Base-by-base conservation (phyloP, 2,329 filamentous ascomycete species). In the Fusarium incarnatum region DNA sequence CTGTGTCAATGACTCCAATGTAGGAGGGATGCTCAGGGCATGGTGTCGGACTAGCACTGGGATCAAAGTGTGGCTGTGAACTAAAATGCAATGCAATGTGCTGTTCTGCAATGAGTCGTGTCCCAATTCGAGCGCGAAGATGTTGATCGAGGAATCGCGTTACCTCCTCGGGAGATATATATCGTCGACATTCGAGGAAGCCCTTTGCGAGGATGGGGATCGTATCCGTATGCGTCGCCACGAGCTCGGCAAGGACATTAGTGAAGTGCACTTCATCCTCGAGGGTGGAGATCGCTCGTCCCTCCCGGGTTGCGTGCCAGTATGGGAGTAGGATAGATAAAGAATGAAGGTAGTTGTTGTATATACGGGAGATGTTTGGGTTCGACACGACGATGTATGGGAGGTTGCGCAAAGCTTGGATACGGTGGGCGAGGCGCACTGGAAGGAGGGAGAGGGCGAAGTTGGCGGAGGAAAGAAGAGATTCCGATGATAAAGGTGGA, bases 341-440 rank as follows among this genome's bases (percentile, higher is more conserved):
- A 4, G 94, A 97, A 81, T 98, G 94, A 46, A 97, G 86, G 80
- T 99, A 99, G 81, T 98, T 98, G 81, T 93, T 91, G 84, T 98
- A 97, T 71, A 99, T 99, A 75, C 92, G 91, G 27, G 91, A 92
- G 73, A 99, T 94, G 78, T 98, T 94, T 2, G 94, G 93, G 78
- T 99, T 98, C n/a, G 95, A 94, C 27, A 99, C 96, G 58, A 99
- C 95, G 70, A 99, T 98, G 81, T 95, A 99, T 0, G 96, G 96
- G 11, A 99, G 88, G 78, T 97, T 97, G 69, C 94, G 91, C 20
- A 99, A 85, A 45, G 94, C 94, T 79, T 97, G 93, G 70, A 99
- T 97, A 60, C 96, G 93, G 79, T 97, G 94, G 27, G 96, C 96
- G 27, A 99, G 90, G 40, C 96, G 93, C 52, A 96, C 92, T 16